A percentile compares a stretch with the other conserved stretches of the same genome.
phyloP scores from a whole-genome alignment of 2,329 filamentous ascomycete species.

The Cercospora janseana region DNA sequence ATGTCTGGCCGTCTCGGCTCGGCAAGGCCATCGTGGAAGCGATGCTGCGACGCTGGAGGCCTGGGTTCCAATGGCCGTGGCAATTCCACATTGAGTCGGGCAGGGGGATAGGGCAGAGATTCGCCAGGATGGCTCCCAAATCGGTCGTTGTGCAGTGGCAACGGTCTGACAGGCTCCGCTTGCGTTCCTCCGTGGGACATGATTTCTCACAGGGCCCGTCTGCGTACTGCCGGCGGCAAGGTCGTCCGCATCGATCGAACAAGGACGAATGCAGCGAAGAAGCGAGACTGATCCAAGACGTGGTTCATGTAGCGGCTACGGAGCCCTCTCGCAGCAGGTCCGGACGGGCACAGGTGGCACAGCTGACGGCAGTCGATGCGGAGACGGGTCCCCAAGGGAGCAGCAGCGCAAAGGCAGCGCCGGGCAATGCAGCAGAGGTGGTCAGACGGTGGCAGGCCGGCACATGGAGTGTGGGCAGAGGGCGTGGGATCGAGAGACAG shows the following conservation, averaged over 20 bases:
- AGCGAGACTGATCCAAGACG: not conserved
- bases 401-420: slow-evolving; percentile 4
- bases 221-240: not conserved
- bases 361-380: slow-evolving; percentile 3
- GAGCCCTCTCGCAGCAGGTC: slow-evolving; percentile 3
- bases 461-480: not conserved
- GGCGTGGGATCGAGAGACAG: not conserved
- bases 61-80: slow-evolving; percentile 33
- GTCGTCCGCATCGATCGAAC: slow-evolving; percentile 11
- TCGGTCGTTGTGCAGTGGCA: slow-evolving; percentile 24
- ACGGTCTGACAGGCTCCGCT: slow-evolving; percentile 16
- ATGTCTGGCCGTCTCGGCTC: slow-evolving; percentile 23
- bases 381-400: slow-evolving; percentile 1
- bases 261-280: slow-evolving; percentile 4
- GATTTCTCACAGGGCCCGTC: slow-evolving; percentile 3
- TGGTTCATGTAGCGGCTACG: slow-evolving; percentile 15
- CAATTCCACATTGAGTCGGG: slow-evolving; percentile 24
- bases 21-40: slow-evolving; percentile 21
- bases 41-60: slow-evolving; percentile 24
- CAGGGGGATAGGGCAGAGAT: slow-evolving; percentile 19
- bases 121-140: slow-evolving; percentile 21
- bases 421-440: not conserved
- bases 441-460: not conserved
- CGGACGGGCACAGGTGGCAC: slow-evolving; percentile 6
- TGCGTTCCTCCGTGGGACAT: slow-evolving; percentile 19